Percentiles rank a stretch among this genome's conserved stretches.
Conservation (phyloP, 768 basidiomycete genomes). For the Termitomyces sp. region DNA sequence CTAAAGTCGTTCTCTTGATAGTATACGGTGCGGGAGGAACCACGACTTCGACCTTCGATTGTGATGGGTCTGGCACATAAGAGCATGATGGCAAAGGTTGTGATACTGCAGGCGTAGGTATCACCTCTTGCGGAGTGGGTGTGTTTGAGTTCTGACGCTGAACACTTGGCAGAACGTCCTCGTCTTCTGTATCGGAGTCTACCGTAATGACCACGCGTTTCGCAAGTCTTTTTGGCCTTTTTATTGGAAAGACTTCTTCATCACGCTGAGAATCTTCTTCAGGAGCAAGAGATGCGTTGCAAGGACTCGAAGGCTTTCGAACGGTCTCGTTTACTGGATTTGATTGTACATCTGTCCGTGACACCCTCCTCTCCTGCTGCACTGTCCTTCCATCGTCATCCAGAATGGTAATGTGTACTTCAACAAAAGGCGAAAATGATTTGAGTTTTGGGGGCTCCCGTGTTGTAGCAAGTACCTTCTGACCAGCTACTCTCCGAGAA, state of each 20-base stretch:
- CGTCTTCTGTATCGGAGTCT: slow-evolving; percentile 38
- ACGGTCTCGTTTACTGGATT: slow-evolving; percentile 22
- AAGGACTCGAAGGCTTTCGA: neutral
- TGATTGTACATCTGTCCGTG: slow-evolving; percentile 35
- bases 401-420: slow-evolving; percentile 63
- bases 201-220: slow-evolving; percentile 31
- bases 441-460: slow-evolving; percentile 27
- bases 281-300: neutral
- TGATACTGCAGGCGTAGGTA: neutral
- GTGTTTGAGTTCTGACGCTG: slow-evolving; percentile 9
- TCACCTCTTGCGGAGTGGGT: neutral
- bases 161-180: slow-evolving; percentile 8
- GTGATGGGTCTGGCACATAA: slow-evolving; percentile 11
- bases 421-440: slow-evolving; percentile 44
- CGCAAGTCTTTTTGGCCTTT: slow-evolving; percentile 21
- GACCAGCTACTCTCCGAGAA: slow-evolving; percentile 15
- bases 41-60: slow-evolving; percentile 32
- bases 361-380: slow-evolving; percentile 57
- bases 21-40: slow-evolving; percentile 35
- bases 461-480: slow-evolving; percentile 19
- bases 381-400: slow-evolving; percentile 56
- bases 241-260: slow-evolving; percentile 15
- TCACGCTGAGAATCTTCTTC: slow-evolving; percentile 19
- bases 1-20: slow-evolving; percentile 17
- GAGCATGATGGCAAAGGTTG: slow-evolving; percentile 8